Percentiles rank a stretch among this genome's conserved stretches.
Conservation (phyloP, 2,329 filamentous ascomycete genomes). For the Neocatenulostroma microsporum region DNA sequence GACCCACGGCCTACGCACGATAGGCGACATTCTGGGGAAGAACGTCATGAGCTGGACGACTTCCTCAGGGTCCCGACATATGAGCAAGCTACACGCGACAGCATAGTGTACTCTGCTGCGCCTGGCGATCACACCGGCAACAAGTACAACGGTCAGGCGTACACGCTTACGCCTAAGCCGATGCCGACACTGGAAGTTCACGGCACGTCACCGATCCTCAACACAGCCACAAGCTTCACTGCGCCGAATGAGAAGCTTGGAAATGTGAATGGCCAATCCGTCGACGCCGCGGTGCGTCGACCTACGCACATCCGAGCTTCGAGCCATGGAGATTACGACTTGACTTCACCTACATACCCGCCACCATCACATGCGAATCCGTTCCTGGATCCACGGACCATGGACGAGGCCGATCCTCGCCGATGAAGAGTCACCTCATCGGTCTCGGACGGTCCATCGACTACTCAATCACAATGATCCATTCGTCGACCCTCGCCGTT, state of each 20-base stretch:
- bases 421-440: too few species aligned
- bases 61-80: conserved; percentile 31
- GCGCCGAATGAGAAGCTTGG: conserved; percentile 35
- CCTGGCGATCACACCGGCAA: conserved; percentile 37
- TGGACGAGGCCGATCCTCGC: conserved; percentile 16
- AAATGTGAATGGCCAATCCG: conserved; percentile 35
- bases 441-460: conserved; percentile 6
- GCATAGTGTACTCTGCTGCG: conserved; percentile 7
- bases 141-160: conserved; percentile 37
- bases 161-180: conserved; percentile 38
- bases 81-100: conserved; percentile 25
- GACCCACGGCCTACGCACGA: conserved; percentile 1
- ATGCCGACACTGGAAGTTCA: conserved; percentile 35
- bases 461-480: conserved; percentile 27
- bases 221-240: conserved; percentile 22
- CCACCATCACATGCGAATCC: conserved; percentile 14
- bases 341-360: conserved; percentile 36
- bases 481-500: conserved; percentile 35
- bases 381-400: conserved; percentile 23
- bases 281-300: conserved; percentile 35
- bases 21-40: background rate
- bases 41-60: conserved; percentile 15
- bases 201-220: conserved; percentile 24
- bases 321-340: conserved; percentile 38
- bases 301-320: conserved; percentile 38